These are phyloP conservation scores for Russula griseocarnosa DNA, from an alignment of 768 basidiomycete species.

Conservation along the genomic window DNA sequence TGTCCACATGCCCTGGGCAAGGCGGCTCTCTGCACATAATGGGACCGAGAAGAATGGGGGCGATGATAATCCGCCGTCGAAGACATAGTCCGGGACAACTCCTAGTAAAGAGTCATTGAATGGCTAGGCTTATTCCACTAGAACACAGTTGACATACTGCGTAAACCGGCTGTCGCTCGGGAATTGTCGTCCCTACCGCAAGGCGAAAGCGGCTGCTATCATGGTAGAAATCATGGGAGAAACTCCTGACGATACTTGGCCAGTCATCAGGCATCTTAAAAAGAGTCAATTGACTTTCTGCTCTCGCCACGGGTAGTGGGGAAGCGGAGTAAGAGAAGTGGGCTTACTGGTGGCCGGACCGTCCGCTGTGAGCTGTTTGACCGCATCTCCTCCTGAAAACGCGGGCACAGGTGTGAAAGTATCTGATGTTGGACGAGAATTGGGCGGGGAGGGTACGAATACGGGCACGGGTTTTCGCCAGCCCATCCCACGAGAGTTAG, in stretches of 20 bases:
- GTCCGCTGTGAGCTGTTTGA: not conserved
- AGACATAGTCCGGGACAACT: slow-evolving; percentile 8
- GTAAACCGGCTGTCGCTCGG: slow-evolving; percentile 6
- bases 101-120: slow-evolving; percentile 2
- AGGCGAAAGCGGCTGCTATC: slow-evolving; percentile 9
- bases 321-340: not conserved
- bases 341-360: slow-evolving; percentile 14
- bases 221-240: slow-evolving; percentile 3
- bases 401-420: slow-evolving; percentile 16
- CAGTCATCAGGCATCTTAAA: slow-evolving; percentile 24
- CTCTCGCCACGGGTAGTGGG: not conserved
- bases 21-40: slow-evolving; percentile 1
- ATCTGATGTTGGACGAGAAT: slow-evolving; percentile 19
- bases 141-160: not conserved
- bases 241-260: slow-evolving; percentile 15
- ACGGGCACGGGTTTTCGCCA: slow-evolving; percentile 29
- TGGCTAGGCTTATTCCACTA: not conserved
- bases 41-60: not conserved
- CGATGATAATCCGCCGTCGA: slow-evolving; percentile 10
- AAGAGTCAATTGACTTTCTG: not conserved
- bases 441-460: slow-evolving; percentile 26
- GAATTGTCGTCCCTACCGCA: not conserved
- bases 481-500: slow-evolving; percentile 21
- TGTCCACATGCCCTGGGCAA: slow-evolving; percentile 19
- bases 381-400: not conserved